Evolutionary conservation across 805 yeast species (phyloP).

Genomic region (Tetrapisispora phaffii): DNA sequence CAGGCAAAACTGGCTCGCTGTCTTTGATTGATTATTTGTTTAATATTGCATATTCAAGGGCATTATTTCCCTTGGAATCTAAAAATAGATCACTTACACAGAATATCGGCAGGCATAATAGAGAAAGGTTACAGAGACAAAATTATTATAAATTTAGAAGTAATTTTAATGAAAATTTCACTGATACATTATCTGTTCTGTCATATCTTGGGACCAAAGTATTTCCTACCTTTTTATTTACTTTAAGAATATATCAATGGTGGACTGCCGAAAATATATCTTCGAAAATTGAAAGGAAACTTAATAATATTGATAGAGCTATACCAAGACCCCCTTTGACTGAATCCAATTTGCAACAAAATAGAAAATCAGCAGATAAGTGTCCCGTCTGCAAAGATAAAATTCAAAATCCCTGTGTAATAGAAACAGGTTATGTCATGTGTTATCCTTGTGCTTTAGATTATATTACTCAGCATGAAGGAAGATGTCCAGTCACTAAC

Average conservation of each 20-base stretch:
- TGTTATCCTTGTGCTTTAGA: slow-evolving; percentile 80
- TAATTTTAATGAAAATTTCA: slow-evolving; percentile 9
- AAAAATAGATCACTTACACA: too few species aligned
- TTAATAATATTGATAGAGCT: slow-evolving; percentile 36
- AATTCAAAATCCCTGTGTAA: slow-evolving; percentile 70
- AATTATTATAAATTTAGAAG: slow-evolving; percentile 20
- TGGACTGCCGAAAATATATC: slow-evolving; percentile 76
- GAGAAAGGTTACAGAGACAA: slow-evolving; percentile 27
- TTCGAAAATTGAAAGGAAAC: slow-evolving; percentile 41
- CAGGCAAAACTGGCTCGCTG: slow-evolving; percentile 57
- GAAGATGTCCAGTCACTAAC: slow-evolving; percentile 75
- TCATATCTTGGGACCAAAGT: slow-evolving; percentile 35
- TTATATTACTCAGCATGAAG: slow-evolving; percentile 42
- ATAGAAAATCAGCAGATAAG: slow-evolving; percentile 6
- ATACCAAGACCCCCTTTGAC: slow-evolving; percentile 22
- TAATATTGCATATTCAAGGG: slow-evolving; percentile 49
- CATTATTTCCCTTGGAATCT: slow-evolving; percentile 14
- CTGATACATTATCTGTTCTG: slow-evolving; percentile 8
- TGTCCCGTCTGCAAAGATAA: slow-evolving; percentile 66
- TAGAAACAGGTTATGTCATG: slow-evolving; percentile 86
- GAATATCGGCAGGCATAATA: neutral
- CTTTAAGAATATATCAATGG: slow-evolving; percentile 84
- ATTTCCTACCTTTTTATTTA: slow-evolving; percentile 74
- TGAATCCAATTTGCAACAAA: neutral
- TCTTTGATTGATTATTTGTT: slow-evolving; percentile 51